Base-by-base conservation (phyloP, 1,139 yeast genomes). In the Candida smagusa region DNA sequence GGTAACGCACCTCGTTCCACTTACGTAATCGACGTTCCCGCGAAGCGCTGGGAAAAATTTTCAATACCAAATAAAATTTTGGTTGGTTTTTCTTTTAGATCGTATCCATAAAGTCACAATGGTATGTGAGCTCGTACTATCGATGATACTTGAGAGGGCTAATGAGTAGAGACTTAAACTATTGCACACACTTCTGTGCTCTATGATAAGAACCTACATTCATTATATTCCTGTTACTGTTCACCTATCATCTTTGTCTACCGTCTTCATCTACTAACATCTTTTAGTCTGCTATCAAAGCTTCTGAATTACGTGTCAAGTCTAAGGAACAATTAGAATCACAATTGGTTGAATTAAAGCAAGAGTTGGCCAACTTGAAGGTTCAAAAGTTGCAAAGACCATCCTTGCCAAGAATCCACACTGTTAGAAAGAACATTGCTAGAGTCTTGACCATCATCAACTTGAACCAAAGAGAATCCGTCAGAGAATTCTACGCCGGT, bases 391-490 rank as follows among this genome's bases (percentile, higher is more conserved):
- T 86, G 72, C 82, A 87, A 68, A 85, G 76, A 72, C 95, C 88
- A 72, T 85, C 88, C 65, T 83, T 83, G 70, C 94, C 95, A 83
- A 86, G 86, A 79, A 89, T 92, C 77, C 81, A 81, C 79, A 85
- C 90, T 56, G 96, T 90, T 67, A 88, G 97, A 83, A 92, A 90
- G 82, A 83, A 88, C 80, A 92, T 92, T 72, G 98, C 98, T 64
- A 89, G 94, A 74, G 95, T 90, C 63, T 85, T 92, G 74, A 94
- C 98, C 59, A 78, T 90, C 74, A 88, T 92, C 78, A 90, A 87
- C 92, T 81, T 82, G 64, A 88, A 86, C 80, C 96, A 89, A 79
- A 90, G 98, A 78, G 90, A 84, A 56, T 83, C 85, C 60, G 96
- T 88, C 69, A 87, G 87, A 74, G 95, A 85, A 68, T 84, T 86